Evolutionary conservation across 106 monocot species (phyloP).

Genomic region (Agapanthus africanus): DNA sequence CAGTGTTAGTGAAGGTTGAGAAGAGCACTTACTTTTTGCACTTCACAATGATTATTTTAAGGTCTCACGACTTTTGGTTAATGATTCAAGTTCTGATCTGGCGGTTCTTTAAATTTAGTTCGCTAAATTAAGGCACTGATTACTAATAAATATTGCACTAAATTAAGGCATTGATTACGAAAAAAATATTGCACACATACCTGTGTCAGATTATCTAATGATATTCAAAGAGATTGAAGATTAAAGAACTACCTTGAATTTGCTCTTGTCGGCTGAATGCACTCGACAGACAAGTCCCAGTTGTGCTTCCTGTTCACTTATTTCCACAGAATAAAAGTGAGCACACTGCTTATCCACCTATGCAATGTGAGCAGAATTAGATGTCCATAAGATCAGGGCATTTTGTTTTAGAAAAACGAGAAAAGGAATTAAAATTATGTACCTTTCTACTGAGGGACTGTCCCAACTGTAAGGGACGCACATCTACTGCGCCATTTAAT

Average conservation of each 20-base stretch:
- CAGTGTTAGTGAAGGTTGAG: too few species aligned
- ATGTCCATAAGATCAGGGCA: slow-evolving; percentile 2
- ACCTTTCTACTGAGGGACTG: slow-evolving; percentile 65
- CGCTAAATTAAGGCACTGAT: neutral
- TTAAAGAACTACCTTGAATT: slow-evolving; percentile 68
- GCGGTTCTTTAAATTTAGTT: neutral
- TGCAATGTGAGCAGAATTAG: slow-evolving; percentile 12
- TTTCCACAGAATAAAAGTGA: slow-evolving; percentile 86
- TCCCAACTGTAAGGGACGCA: slow-evolving; percentile 52
- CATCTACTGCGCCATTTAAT: slow-evolving; percentile 61
- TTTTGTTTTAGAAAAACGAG: too few species aligned
- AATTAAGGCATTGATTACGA: too few species aligned
- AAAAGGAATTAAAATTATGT: too few species aligned
- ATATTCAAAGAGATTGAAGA: neutral
- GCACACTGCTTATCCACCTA: slow-evolving; percentile 97
- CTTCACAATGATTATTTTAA: too few species aligned
- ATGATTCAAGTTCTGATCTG: neutral
- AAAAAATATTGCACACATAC: neutral
- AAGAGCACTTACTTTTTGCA: too few species aligned
- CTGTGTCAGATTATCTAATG: neutral
- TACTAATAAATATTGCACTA: too few species aligned
- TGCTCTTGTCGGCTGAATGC: slow-evolving; percentile 83
- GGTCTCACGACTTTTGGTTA: too few species aligned
- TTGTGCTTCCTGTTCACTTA: slow-evolving; percentile 67
- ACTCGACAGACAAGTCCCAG: slow-evolving; percentile 88